Percentiles rank a stretch among this genome's conserved stretches.
Conservation (phyloP, 768 basidiomycete genomes). For the Psilocybe subaeruginosa region DNA sequence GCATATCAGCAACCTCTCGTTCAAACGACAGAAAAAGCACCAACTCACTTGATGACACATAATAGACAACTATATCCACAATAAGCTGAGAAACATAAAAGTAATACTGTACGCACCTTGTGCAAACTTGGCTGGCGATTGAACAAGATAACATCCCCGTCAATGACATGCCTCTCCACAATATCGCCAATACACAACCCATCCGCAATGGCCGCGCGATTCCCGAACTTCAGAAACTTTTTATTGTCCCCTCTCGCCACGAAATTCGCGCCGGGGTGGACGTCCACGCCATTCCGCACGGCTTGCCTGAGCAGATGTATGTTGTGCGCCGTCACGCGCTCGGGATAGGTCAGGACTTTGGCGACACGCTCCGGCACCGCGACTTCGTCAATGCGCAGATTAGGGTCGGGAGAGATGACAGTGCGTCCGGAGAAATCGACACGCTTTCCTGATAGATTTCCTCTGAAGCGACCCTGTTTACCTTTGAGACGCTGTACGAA, state of each 20-base stretch:
- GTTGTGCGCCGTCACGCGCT: constrained; percentile 92
- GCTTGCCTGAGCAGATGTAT: constrained; percentile 75
- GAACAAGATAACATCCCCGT: constrained; percentile 96
- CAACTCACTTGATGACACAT: constrained; percentile 91
- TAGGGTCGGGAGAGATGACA: constrained; percentile 99
- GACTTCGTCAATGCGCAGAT: constrained; percentile 96
- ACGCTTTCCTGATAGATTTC: constrained; percentile 97
- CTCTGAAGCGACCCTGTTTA: constrained; percentile 98
- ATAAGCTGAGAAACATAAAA: background rate
- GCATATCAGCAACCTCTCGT: constrained; percentile 1
- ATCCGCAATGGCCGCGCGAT: constrained; percentile 79
- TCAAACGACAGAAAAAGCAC: background rate
- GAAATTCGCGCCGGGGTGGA: constrained; percentile 96
- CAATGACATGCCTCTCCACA: constrained; percentile 92
- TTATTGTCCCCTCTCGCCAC: constrained; percentile 85
- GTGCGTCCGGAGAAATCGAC: constrained; percentile 99
- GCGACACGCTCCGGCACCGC: constrained; percentile 96
- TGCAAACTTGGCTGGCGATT: constrained; percentile 99
- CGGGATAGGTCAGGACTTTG: constrained; percentile 94
- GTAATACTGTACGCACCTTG: constrained; percentile 53
- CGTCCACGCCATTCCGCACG: constrained; percentile 85
- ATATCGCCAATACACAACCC: constrained; percentile 84
- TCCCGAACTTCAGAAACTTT: constrained; percentile 89
- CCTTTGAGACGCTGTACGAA: constrained; percentile 98
- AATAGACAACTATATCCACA: constrained; percentile 77